These are phyloP conservation scores for Coemansia sp. DNA, from an alignment of 192 early-diverging fungal species.

Conservation along the genomic window DNA sequence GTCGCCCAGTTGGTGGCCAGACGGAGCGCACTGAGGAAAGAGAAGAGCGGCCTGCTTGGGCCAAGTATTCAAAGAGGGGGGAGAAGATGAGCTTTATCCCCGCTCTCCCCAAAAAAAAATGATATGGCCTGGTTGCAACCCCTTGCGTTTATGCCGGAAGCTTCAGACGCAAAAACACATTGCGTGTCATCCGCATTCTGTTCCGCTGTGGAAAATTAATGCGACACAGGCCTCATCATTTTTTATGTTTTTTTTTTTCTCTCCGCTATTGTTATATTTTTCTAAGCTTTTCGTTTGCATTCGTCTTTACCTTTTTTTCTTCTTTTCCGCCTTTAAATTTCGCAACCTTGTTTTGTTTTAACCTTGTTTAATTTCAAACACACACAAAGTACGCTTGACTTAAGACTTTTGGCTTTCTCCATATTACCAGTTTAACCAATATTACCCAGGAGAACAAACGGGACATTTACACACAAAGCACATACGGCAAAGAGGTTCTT, in stretches of 20 bases:
- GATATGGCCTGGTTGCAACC: constrained; percentile 4
- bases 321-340: constrained; percentile 10
- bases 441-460: background rate
- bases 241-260: background rate
- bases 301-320: constrained; percentile 9
- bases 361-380: background rate
- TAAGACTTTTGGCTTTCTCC: background rate
- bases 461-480: background rate
- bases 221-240: constrained; percentile 1
- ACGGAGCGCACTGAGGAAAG: background rate
- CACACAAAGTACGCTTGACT: background rate
- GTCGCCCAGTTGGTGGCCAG: constrained; percentile 48
- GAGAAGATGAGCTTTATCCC: background rate
- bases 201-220: constrained; percentile 8
- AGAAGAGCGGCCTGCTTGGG: background rate
- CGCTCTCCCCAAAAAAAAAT: constrained; percentile 16
- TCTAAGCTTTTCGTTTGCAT: background rate
- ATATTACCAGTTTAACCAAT: background rate
- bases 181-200: constrained; percentile 2
- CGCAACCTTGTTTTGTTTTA: background rate
- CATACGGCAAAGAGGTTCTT: background rate
- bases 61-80: background rate
- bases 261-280: background rate
- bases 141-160: background rate
- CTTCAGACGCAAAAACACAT: background rate